phyloP scores from a whole-genome alignment of 345 rosid species.

The Linum trigynum region DNA sequence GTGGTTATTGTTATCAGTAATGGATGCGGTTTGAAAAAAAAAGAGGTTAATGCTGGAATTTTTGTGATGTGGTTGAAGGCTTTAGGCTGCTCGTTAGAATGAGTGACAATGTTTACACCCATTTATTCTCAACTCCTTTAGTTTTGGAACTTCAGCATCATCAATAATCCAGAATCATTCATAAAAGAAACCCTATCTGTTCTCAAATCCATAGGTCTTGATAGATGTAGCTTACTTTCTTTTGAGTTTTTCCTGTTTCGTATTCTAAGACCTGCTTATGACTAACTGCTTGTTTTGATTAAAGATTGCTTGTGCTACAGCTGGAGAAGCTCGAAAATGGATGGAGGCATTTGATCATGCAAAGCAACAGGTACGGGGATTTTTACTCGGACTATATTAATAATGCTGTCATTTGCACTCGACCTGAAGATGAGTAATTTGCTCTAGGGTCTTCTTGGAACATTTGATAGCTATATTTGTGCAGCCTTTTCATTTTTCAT shows the following conservation, averaged over 20 bases:
- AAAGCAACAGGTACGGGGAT: slow-evolving; percentile 70
- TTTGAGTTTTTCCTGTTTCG: neutral
- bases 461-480: neutral
- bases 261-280: slow-evolving; percentile 4
- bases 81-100: neutral
- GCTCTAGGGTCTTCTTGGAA: neutral
- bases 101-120: neutral
- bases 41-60: neutral
- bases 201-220: neutral
- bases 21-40: neutral
- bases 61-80: neutral
- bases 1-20: neutral
- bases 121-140: neutral
- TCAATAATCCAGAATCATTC: too few relatives aligned
- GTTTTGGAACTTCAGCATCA: neutral
- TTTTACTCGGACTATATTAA: neutral
- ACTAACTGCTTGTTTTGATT: slow-evolving; percentile 22
- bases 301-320: slow-evolving; percentile 85
- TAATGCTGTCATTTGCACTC: neutral
- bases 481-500: neutral
- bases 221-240: neutral
- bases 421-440: too few relatives aligned
- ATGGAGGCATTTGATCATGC: slow-evolving; percentile 91
- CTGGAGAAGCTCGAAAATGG: slow-evolving; percentile 88
- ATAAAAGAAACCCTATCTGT: neutral